phyloP scores from a whole-genome alignment of 768 basidiomycete species.

The Piloderma croceum region DNA sequence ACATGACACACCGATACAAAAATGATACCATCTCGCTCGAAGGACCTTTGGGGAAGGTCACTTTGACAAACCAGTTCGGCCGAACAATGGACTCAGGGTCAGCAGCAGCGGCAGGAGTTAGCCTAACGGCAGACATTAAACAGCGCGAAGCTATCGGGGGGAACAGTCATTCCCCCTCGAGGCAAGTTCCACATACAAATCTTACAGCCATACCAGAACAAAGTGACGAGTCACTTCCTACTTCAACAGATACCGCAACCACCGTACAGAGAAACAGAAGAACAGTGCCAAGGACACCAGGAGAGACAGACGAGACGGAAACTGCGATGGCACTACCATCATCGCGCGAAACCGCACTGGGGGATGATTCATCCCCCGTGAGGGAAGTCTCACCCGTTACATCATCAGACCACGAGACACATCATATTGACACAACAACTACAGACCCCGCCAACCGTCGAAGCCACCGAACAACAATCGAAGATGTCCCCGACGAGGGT shows the following conservation, averaged over 20 bases:
- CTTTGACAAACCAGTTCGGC: not conserved
- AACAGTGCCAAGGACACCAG: not conserved
- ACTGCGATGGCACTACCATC: not conserved
- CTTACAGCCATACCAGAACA: not conserved
- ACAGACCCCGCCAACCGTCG: not conserved
- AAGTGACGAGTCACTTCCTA: not conserved
- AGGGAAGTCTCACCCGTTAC: not conserved
- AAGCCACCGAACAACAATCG: too few relatives aligned
- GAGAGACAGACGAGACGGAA: not conserved
- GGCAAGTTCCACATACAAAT: not conserved
- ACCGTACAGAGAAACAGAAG: not conserved
- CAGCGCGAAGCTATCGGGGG: not conserved
- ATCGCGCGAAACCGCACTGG: not conserved
- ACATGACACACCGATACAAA: conserved; percentile 12
- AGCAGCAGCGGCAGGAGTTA: not conserved
- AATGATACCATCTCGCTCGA: conserved; percentile 5
- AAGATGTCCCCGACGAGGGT: not conserved
- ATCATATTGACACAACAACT: not conserved
- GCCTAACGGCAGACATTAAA: not conserved
- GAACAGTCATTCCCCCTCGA: not conserved
- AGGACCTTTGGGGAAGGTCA: not conserved
- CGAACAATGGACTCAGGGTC: not conserved
- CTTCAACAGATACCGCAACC: too few relatives aligned
- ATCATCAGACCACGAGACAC: not conserved
- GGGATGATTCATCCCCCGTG: not conserved